A percentile compares a stretch with the other conserved stretches of the same genome.
These are phyloP conservation scores for Lachnellula occidentalis DNA, from an alignment of 2,329 filamentous ascomycete species.

Conservation along the genomic window DNA sequence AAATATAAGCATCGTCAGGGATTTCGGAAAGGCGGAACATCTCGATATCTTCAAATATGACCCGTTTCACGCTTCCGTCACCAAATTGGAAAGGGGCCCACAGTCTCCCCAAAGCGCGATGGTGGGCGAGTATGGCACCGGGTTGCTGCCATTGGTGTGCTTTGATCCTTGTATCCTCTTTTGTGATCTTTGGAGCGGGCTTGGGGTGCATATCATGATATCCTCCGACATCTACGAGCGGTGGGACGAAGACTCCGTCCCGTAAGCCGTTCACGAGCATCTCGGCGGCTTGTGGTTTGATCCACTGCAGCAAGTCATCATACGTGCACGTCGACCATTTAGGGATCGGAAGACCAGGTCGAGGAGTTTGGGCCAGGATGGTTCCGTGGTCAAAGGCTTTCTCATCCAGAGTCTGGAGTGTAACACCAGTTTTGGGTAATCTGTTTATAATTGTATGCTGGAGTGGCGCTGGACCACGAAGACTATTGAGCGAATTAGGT, in stretches of 20 bases:
- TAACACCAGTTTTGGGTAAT: constrained; percentile 62
- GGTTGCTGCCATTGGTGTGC: constrained; percentile 48
- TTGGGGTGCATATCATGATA: constrained; percentile 28
- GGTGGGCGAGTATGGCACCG: constrained; percentile 49
- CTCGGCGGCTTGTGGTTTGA: constrained; percentile 61
- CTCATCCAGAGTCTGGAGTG: constrained; percentile 80
- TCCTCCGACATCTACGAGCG: constrained; percentile 38
- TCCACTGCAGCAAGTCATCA: constrained; percentile 43
- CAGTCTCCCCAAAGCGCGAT: constrained; percentile 57
- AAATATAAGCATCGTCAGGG: no score
- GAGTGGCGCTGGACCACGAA: constrained; percentile 80
- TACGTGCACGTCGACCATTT: constrained; percentile 43
- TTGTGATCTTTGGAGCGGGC: constrained; percentile 69
- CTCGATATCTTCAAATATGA: constrained; percentile 24
- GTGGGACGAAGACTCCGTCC: constrained; percentile 59
- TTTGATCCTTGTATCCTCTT: constrained; percentile 56
- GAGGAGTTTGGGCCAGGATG: constrained; percentile 64
- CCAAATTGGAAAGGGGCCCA: constrained; percentile 48
- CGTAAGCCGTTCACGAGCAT: constrained; percentile 65
- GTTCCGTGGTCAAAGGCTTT: constrained; percentile 71
- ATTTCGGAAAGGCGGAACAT: constrained; percentile 4
- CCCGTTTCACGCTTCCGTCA: constrained; percentile 15
- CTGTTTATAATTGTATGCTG: constrained; percentile 72
- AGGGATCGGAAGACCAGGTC: constrained; percentile 48
- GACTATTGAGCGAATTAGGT: constrained; percentile 39